phyloP scores from a whole-genome alignment of 768 basidiomycete genomes.

The Ephemerocybe angulata region DNA sequence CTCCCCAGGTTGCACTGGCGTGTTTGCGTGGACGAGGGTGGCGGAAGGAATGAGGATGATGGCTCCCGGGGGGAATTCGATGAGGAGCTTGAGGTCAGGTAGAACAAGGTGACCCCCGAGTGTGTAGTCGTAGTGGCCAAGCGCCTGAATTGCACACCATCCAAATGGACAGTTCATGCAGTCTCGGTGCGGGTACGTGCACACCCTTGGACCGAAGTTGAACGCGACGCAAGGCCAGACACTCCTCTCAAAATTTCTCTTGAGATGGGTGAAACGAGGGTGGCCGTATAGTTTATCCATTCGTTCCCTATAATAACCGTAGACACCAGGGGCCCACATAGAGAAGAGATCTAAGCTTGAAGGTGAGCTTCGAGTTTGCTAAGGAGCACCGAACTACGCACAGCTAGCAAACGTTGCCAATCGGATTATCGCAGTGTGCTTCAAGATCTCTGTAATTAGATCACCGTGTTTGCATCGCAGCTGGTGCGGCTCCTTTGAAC shows the following conservation, averaged over 20 bases:
- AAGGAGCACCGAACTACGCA: background rate
- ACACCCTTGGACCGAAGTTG: background rate
- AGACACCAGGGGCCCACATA: background rate
- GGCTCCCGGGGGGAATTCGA: conserved; percentile 1
- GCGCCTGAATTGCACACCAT: background rate
- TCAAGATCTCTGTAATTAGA: background rate
- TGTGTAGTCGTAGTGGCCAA: background rate
- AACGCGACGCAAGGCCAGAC: too few relatives aligned
- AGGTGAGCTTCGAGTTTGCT: background rate
- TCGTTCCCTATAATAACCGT: background rate
- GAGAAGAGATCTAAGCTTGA: background rate
- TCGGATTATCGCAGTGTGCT: background rate
- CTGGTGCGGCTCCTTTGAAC: background rate
- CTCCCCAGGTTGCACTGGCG: background rate
- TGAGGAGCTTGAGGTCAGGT: background rate
- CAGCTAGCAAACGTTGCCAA: background rate
- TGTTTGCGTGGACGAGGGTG: background rate
- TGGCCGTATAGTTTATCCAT: background rate
- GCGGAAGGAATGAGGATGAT: conserved; percentile 4
- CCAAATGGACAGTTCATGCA: background rate
- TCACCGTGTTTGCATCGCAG: background rate
- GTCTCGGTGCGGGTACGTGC: background rate
- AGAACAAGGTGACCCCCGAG: conserved; percentile 4
- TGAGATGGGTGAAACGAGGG: too few relatives aligned
- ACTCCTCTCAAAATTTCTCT: too few relatives aligned